Evolutionary conservation across 202 grass and related monocot species (phyloP).

Genomic region (Saccharum hybrid): DNA sequence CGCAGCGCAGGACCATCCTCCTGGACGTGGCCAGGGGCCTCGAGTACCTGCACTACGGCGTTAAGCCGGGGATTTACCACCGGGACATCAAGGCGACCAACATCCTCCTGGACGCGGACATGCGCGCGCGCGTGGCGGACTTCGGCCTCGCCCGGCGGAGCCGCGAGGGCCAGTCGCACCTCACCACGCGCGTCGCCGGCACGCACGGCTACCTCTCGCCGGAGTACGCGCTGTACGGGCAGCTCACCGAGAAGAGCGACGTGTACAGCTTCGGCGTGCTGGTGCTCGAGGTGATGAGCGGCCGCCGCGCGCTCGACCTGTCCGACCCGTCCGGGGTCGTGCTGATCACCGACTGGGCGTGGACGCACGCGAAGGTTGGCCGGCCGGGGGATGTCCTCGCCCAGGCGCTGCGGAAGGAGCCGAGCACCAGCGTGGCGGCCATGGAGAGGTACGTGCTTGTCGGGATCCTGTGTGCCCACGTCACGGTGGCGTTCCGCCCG

Average conservation of each 20-base stretch:
- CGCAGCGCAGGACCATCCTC: no score
- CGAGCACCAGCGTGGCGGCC: conserved; percentile 6
- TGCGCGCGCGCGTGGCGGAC: no score
- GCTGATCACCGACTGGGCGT: conserved; percentile 89
- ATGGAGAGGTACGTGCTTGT: conserved; percentile 90
- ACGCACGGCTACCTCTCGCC: no score
- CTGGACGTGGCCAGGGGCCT: no score
- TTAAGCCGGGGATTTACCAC: no score
- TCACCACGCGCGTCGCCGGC: no score
- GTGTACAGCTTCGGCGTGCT: conserved; percentile 95
- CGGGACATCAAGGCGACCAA: no score
- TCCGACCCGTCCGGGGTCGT: conserved; percentile 64
- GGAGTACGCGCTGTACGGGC: no score
- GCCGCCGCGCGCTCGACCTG: conserved; percentile 73
- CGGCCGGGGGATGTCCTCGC: conserved; percentile 59
- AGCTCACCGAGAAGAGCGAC: conserved; percentile 41
- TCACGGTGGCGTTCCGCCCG: conserved; percentile 78
- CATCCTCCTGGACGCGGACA: no score
- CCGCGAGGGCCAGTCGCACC: no score
- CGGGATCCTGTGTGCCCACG: conserved; percentile 85
- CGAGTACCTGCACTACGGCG: no score
- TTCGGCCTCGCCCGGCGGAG: no score
- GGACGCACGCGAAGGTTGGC: conserved; percentile 68
- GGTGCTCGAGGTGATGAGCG: conserved; percentile 80
- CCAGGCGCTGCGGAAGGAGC: conserved; percentile 23